These are phyloP conservation scores for Striga asiatica DNA, from an alignment of 257 asterid species.

Conservation along the genomic window DNA sequence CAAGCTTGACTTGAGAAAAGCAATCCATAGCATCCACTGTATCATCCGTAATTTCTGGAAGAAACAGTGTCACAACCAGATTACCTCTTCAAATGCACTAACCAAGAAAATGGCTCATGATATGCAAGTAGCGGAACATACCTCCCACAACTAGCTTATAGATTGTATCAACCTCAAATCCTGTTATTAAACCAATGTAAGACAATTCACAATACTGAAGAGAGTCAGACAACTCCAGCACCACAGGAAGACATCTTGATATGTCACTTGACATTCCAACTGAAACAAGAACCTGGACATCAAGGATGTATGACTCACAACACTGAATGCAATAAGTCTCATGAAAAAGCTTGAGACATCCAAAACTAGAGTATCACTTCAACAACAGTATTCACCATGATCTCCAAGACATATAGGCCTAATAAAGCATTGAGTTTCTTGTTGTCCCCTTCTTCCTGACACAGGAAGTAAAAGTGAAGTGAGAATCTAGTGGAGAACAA, in stretches of 20 bases:
- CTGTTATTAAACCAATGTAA: conserved; percentile 56
- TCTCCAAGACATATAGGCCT: conserved; percentile 72
- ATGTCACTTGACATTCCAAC: conserved; percentile 29
- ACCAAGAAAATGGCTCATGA: conserved; percentile 7
- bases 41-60: conserved; percentile 31
- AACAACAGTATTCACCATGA: conserved; percentile 54
- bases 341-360: conserved; percentile 14
- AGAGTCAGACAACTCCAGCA: conserved; percentile 47
- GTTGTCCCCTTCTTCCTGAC: conserved; percentile 52
- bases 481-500: conserved; percentile 10
- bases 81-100: conserved; percentile 7
- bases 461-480: conserved; percentile 11
- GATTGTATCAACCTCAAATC: conserved; percentile 41
- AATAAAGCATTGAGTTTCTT: conserved; percentile 52
- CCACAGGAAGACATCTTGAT: conserved; percentile 35
- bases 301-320: conserved; percentile 19
- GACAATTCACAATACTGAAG: conserved; percentile 54
- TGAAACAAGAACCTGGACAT: conserved; percentile 71
- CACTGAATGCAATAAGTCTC: conserved; percentile 9
- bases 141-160: conserved; percentile 39
- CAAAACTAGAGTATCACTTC: conserved; percentile 21
- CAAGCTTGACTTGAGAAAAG: conserved; percentile 73
- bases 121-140: conserved; percentile 17
- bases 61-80: conserved; percentile 8
- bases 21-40: conserved; percentile 37